Base-by-base conservation (phyloP, 805 yeast species). In the Metschnikowia peoriensis region DNA sequence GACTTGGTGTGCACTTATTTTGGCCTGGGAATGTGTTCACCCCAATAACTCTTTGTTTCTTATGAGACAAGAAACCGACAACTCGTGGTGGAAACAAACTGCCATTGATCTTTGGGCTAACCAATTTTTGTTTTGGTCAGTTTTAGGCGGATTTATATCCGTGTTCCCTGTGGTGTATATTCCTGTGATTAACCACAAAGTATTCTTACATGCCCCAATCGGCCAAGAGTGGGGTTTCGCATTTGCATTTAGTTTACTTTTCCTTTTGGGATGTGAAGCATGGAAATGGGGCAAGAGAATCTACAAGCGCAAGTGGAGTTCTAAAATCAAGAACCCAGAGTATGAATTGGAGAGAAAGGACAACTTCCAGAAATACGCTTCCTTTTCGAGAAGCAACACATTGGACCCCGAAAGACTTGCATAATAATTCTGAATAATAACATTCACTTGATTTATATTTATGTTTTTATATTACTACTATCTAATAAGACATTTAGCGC, bases 301-400 rank as follows among this genome's bases (percentile, higher is more conserved):
- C 35, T 68, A 65, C 58, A 50, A 47, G 41, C 60, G 73, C 41
- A 63, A 63, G 41, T 56, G 59, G 57, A 46, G 55, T 41, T 39
- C 53, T 44, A 72, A 64, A 53, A 82, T 77, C 12, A 75, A 72
- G 50, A 82, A 83, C 61, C 88, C 88, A 15, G 88, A 84, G 61
- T 73, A 78, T 48, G 89, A 84, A 57, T 71, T 83, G 67, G 88
- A 84, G 62, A 80, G 79, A 65, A 75, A 71, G 56, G 80, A 82
- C 63, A 86, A 88, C 38, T 85, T 85, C 66, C 77, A 81, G 56
- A 81, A 77, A 60, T 85, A 82, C 62, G 79, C 85, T 17, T 76
- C 85, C 3, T 81, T 81, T 59, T 81, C 86, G 7, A 75, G 82
- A 64, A 68, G 78, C 44, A 77, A 77, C 55, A 82, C 87, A 6